Conservation (phyloP, 2,329 filamentous ascomycete species). For the Waltergamsia citrina region DNA sequence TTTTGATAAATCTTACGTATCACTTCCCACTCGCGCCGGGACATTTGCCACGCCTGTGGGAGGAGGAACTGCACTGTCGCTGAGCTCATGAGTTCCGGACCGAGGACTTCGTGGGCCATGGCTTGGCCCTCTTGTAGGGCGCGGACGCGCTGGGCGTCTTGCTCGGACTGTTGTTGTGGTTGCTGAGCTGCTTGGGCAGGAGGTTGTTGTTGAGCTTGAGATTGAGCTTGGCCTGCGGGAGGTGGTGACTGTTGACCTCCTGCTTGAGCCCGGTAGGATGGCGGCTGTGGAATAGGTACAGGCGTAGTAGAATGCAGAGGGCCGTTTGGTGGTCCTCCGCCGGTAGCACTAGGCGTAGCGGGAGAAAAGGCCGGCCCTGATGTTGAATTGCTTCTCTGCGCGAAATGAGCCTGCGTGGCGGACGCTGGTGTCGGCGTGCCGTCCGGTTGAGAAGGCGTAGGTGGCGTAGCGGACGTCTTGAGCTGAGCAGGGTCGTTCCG, state of each 20-base stretch:
- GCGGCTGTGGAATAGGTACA: constrained; percentile 23
- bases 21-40: constrained; percentile 63
- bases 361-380: constrained; percentile 46
- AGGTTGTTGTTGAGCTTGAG: constrained; percentile 4
- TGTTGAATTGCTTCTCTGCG: constrained; percentile 35
- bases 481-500: constrained; percentile 39
- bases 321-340: constrained; percentile 21
- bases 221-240: constrained; percentile 11
- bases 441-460: not conserved
- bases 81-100: constrained; percentile 45
- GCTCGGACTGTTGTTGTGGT: constrained; percentile 7
- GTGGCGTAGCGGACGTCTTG: constrained; percentile 1
- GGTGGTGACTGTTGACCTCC: constrained; percentile 3
- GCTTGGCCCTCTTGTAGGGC: constrained; percentile 43
- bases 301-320: constrained; percentile 23
- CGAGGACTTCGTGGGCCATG: constrained; percentile 54
- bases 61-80: constrained; percentile 62
- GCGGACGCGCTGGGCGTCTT: constrained; percentile 20
- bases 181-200: constrained; percentile 5
- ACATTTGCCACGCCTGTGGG: constrained; percentile 58
- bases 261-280: not conserved
- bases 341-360: constrained; percentile 34
- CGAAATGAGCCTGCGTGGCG: constrained; percentile 9
- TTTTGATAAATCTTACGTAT: constrained; percentile 59
- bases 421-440: constrained; percentile 24